Evolutionary conservation across 2,329 filamentous ascomycete genomes (phyloP), one percentile per base, ranked within the genome.

Genomic region (Nemania abortiva): DNA sequence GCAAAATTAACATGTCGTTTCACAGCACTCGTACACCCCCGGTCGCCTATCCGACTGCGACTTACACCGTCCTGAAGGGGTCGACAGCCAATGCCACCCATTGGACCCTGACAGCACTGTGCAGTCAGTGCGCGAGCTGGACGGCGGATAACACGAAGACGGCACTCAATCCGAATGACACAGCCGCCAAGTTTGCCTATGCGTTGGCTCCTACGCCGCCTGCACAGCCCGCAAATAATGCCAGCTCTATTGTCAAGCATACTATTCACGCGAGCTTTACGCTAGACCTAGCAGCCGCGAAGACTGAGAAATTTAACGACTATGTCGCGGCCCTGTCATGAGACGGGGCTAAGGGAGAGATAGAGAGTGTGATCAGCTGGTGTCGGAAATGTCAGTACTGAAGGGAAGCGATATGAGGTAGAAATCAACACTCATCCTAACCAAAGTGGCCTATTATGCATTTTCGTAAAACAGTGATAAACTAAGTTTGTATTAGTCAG

Each of bases 81-180:
- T 79, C 80, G 1, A 72, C 66, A 0, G 70, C 74, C 66, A 82
- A 83, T 72, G 74, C 69, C 45, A 82, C 81, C 13, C 81, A 83
- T 75, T 83, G 81, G 81, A 78, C 77, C 2, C 72, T 82, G 64
- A 81, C 76, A 31, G 77, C 77, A 4, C 73, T 82, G 4, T 81
- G 80, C 73, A 74, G 76, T 52, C 79, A 80, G 45, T 80, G 80
- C 66, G 81, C 78, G 66, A 70, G 72, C 1, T 82, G 78, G 78
- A 69, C 27, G 15, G 67, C 56, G 7, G 53, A 52, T 54, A 59
- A 59, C n/a, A 22, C 34, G 22, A 63, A 49, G 47, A 22, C 42
- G 15, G 58, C 63, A 5, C 27, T 70, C 27, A 59, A 70, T 47
- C 67, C 67, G 22, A 63, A 65, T 27, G 59, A 70, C 34, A 60